Conservation (phyloP, 352 stramenopile species). For the Pythium chondricola region DNA sequence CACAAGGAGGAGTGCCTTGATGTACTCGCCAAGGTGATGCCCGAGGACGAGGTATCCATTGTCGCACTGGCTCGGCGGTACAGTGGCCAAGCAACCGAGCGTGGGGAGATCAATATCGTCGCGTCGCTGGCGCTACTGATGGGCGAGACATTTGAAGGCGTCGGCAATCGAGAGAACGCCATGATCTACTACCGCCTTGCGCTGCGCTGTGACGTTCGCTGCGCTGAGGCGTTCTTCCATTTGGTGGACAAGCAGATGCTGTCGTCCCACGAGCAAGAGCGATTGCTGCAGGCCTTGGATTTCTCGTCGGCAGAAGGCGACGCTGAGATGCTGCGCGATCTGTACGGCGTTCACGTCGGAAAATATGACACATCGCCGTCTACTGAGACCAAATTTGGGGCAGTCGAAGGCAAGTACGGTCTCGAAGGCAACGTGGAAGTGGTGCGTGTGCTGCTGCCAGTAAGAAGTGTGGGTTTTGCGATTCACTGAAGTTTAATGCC, state of each 20-base stretch:
- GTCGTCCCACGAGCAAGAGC: constrained; percentile 51
- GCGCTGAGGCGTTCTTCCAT: constrained; percentile 69
- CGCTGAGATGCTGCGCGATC: constrained; percentile 42
- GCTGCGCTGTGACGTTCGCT: constrained; percentile 78
- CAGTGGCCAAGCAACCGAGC: background rate
- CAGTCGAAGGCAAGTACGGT: constrained; percentile 48
- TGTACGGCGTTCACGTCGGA: constrained; percentile 66
- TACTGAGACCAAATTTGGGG: constrained; percentile 56
- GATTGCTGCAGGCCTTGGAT: constrained; percentile 61
- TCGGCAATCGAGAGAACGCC: constrained; percentile 81
- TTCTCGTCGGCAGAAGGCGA: constrained; percentile 62
- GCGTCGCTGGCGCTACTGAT: constrained; percentile 74
- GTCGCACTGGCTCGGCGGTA: constrained; percentile 42
- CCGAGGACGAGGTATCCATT: constrained; percentile 51
- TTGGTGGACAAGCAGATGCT: constrained; percentile 86
- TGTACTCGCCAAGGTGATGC: constrained; percentile 48
- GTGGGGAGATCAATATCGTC: constrained; percentile 60
- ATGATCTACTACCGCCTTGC: constrained; percentile 68
- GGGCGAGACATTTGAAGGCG: constrained; percentile 74
- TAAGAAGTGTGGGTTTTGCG: background rate
- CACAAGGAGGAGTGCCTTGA: constrained; percentile 83
- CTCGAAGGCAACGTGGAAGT: constrained; percentile 63
- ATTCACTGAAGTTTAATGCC: no score
- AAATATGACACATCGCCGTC: constrained; percentile 62
- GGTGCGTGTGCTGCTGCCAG: constrained; percentile 20